Percentiles rank a stretch among this genome's conserved stretches.
Conservation (phyloP, 2,329 filamentous ascomycete genomes). For the Graphilbum ipis-grandicollis region DNA sequence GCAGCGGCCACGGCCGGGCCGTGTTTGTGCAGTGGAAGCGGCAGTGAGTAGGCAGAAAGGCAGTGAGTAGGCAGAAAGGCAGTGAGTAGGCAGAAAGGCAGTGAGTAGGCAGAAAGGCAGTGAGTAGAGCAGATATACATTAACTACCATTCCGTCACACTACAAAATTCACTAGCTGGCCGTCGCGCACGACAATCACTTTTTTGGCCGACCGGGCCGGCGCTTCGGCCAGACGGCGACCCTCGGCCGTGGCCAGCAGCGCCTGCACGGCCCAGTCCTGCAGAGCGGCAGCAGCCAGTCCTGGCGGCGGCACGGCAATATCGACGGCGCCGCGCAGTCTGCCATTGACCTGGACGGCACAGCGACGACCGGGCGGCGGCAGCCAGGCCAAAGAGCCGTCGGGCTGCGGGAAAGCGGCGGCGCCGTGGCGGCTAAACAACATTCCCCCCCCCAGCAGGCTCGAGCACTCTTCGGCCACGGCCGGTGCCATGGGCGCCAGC, state of each 20-base stretch:
- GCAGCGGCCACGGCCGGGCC: constrained; percentile 29
- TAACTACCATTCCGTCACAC: constrained; percentile 15
- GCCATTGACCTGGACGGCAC: constrained; percentile 67
- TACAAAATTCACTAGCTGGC: constrained; percentile 62
- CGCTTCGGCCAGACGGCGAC: constrained; percentile 34
- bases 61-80: background rate
- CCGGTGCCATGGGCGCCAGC: constrained; percentile 64
- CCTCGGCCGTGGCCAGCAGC: constrained; percentile 44
- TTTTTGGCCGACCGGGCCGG: constrained; percentile 35
- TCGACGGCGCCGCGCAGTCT: constrained; percentile 53
- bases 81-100: constrained; percentile 6
- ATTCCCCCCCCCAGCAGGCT: constrained; percentile 27
- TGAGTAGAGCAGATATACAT: too few relatives aligned
- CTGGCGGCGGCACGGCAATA: constrained; percentile 33
- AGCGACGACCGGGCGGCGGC: constrained; percentile 30
- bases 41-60: background rate
- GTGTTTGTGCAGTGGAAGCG: constrained; percentile 17
- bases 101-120: background rate
- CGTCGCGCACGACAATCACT: constrained; percentile 47
- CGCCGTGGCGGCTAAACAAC: constrained; percentile 1
- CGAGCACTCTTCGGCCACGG: constrained; percentile 72
- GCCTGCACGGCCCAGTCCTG: constrained; percentile 42
- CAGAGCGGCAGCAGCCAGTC: constrained; percentile 27
- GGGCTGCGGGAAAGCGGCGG: constrained; percentile 35
- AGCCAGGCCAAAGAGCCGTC: constrained; percentile 34